A percentile compares a stretch with the other conserved stretches of the same genome.
Evolutionary conservation across 805 yeast species (phyloP).

Genomic region (Vanderwaltozyma verrucispora): DNA sequence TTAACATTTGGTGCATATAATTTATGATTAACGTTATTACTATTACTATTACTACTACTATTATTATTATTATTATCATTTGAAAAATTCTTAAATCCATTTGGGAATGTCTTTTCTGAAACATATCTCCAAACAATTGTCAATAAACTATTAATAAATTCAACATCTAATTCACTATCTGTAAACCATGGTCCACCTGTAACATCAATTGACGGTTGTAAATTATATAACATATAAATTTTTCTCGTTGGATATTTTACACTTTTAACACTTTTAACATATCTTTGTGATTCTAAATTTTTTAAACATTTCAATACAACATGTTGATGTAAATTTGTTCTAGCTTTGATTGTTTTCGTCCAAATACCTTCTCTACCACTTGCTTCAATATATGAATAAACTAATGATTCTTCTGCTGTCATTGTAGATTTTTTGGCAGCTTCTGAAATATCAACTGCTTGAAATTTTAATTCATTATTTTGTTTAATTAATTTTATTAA

Average conservation of each 20-base stretch:
- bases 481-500: slow-evolving; percentile 59
- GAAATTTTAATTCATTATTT: slow-evolving; percentile 60
- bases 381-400: slow-evolving; percentile 84
- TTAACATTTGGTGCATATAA: slow-evolving; percentile 46
- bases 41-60: no score
- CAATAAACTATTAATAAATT: slow-evolving; percentile 75
- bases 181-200: slow-evolving; percentile 99
- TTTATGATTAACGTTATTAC: slow-evolving; percentile 9
- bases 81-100: slow-evolving; percentile 39
- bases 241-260: slow-evolving; percentile 92
- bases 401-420: slow-evolving; percentile 82
- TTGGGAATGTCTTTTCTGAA: slow-evolving; percentile 66
- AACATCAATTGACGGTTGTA: slow-evolving; percentile 90
- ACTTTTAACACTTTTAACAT: slow-evolving; percentile 79
- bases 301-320: slow-evolving; percentile 80
- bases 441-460: slow-evolving; percentile 61
- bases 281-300: slow-evolving; percentile 65
- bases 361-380: slow-evolving; percentile 93
- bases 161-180: slow-evolving; percentile 88
- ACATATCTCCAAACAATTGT: slow-evolving; percentile 84
- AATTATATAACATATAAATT: slow-evolving; percentile 86
- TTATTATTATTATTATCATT: slow-evolving; percentile 6
- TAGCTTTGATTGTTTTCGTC: slow-evolving; percentile 84
- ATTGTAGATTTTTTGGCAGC: slow-evolving; percentile 69
- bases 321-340: slow-evolving; percentile 83